A percentile compares a stretch with the other conserved stretches of the same genome.
Evolutionary conservation across 2,329 filamentous ascomycete species (phyloP).

Genomic region (Keithomyces neogunnii): DNA sequence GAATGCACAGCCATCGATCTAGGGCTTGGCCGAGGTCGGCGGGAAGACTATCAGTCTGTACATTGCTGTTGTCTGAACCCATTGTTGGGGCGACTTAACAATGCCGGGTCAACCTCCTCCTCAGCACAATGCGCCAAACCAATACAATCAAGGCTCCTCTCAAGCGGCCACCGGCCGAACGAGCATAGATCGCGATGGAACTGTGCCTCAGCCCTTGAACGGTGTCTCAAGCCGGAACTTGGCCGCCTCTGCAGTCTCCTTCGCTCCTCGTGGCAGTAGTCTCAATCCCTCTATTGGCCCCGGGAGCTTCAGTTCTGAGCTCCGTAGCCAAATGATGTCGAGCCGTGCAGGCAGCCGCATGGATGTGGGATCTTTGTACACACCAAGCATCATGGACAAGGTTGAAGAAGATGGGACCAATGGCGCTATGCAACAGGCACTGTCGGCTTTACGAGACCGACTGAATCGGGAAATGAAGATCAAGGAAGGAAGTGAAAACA

Average conservation of each 20-base stretch:
- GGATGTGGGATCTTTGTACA: slow-evolving; percentile 26
- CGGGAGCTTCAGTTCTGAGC: slow-evolving; percentile 83
- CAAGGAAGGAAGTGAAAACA: slow-evolving; percentile 93
- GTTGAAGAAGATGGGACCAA: slow-evolving; percentile 54
- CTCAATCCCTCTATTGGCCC: slow-evolving; percentile 62
- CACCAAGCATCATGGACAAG: slow-evolving; percentile 41
- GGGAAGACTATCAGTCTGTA: slow-evolving; percentile 24
- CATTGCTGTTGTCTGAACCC: slow-evolving; percentile 23
- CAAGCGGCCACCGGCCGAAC: slow-evolving; percentile 23
- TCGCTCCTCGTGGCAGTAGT: slow-evolving; percentile 58
- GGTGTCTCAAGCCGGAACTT: slow-evolving; percentile 35
- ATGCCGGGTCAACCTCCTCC: slow-evolving; percentile 26
- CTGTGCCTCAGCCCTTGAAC: slow-evolving; percentile 40
- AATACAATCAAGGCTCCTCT: slow-evolving; percentile 19
- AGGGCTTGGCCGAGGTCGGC: slow-evolving; percentile 31
- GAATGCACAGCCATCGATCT: slow-evolving; percentile 26
- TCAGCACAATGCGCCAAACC: slow-evolving; percentile 24
- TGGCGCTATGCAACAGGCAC: slow-evolving; percentile 58
- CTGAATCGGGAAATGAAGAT: slow-evolving; percentile 97
- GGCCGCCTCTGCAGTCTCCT: slow-evolving; percentile 49
- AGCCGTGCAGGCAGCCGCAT: slow-evolving; percentile 27
- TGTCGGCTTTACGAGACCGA: slow-evolving; percentile 69
- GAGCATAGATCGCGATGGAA: slow-evolving; percentile 49
- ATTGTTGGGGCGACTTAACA: slow-evolving; percentile 21
- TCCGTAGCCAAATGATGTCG: slow-evolving; percentile 59